Evolutionary conservation across 352 stramenopile species (phyloP).

Genomic region (Pythium biforme): DNA sequence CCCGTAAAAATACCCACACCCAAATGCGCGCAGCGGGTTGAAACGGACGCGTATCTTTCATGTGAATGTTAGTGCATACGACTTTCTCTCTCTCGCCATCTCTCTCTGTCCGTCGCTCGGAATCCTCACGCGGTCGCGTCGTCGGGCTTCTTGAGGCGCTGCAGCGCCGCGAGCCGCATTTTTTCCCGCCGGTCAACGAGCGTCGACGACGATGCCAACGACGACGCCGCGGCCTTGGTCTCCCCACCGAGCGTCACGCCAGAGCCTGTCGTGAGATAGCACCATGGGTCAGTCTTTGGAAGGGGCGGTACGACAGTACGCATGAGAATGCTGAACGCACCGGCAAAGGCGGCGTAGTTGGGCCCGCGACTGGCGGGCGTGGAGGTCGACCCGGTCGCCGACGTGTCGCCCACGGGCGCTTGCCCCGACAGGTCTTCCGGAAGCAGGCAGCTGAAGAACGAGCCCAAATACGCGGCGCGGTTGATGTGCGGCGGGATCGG

Average conservation of each 20-base stretch:
- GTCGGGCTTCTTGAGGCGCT: conserved; percentile 41
- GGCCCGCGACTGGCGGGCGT: conserved; percentile 27
- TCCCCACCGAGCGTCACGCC: conserved; percentile 36
- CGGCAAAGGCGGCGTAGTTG: conserved; percentile 63
- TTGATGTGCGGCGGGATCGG: conserved; percentile 92
- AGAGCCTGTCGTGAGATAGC: conserved; percentile 34
- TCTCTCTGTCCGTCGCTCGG: no score
- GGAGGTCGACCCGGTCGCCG: conserved; percentile 21
- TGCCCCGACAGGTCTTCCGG: conserved; percentile 49
- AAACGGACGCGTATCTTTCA: neutral
- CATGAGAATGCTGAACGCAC: conserved; percentile 23
- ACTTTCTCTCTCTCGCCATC: no score
- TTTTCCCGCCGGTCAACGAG: conserved; percentile 65
- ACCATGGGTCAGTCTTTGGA: no score
- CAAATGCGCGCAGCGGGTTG: no score
- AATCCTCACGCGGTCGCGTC: conserved; percentile 12
- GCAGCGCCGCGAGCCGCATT: conserved; percentile 57
- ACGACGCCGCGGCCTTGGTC: conserved; percentile 10
- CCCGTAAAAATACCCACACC: neutral
- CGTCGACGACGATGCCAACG: conserved; percentile 3
- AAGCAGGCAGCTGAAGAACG: conserved; percentile 83
- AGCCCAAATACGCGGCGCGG: conserved; percentile 91
- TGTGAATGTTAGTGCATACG: no score
- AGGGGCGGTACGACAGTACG: neutral
- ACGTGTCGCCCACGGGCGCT: conserved; percentile 58